Base-by-base conservation (phyloP, 2,329 filamentous ascomycete genomes). In the Ophiosphaerella korrae region DNA sequence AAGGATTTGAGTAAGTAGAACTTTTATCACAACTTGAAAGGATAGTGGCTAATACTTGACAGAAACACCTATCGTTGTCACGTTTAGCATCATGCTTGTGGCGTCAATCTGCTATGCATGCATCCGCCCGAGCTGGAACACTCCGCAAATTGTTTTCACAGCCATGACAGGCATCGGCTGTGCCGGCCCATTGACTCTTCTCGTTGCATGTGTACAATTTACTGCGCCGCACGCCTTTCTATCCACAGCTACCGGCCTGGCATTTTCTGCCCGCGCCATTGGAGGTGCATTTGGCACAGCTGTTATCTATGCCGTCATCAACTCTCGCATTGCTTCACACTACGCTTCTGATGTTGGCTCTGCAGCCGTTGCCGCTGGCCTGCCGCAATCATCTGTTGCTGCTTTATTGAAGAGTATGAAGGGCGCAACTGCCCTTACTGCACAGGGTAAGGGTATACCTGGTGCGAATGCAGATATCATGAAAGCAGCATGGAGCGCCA, bases 181-280 rank as follows among this genome's bases (percentile, higher is more conserved):
- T 24, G 55, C 66, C 1, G 68, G 67, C 1, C 68, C 67, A 1
- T 58, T 71, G 6, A 71, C 68, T 8, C 55, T 71, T 0, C 61
- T 71, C 1, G 66, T 71, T 7, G 66, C 67, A 6, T 67, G 62
- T 32, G 59, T 70, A 7, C 68, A 71, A 41, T 71, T 70, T 42
- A 68, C 62, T 0, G 58, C 67, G 13, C 68, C 68, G 0, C 67
- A 71, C 31, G 65, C 63, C 3, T 70, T 59, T 34, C 50, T 71
- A 2, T 63, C 60, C 3, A 71, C 68, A 2, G 68, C 68, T 0
- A 70, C 68, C 0, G 68, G 68, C 4, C 60, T 71, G 5, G 68
- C 67, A 0, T 71, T 70, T 47, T 70, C 67, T 5, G 67, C 66
- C 2, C 55, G 68, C 18, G 68, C 68, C 1, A 68, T 71, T 21